Percentiles rank a stretch among this genome's conserved stretches.
These are phyloP conservation scores for Ogataea hybrid DNA, from an alignment of 1,139 yeast genomes.

Conservation along the genomic window DNA sequence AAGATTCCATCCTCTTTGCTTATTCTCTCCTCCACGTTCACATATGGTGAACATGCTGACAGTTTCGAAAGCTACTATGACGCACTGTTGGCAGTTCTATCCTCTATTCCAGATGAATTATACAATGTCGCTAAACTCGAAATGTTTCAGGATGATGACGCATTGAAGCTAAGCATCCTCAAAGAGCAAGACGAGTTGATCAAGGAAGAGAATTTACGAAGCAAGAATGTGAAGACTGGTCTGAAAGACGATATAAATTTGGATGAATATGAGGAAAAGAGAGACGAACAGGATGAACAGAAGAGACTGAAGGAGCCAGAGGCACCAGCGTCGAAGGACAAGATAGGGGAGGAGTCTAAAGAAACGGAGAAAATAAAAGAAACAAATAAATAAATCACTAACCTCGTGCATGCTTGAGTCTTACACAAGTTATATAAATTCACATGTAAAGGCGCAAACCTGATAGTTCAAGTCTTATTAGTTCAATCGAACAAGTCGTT, in stretches of 20 bases:
- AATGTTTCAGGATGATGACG: slow-evolving; percentile 33
- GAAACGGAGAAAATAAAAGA: not conserved
- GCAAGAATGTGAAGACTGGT: slow-evolving; percentile 36
- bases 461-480: slow-evolving; percentile 10
- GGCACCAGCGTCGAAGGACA: not conserved
- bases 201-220: slow-evolving; percentile 53
- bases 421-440: slow-evolving; percentile 12
- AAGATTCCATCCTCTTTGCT: slow-evolving; percentile 52
- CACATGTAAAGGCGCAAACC: slow-evolving; percentile 14
- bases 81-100: slow-evolving; percentile 52
- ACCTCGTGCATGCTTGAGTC: slow-evolving; percentile 10
- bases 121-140: slow-evolving; percentile 58
- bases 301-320: slow-evolving; percentile 1
- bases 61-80: slow-evolving; percentile 52
- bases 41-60: slow-evolving; percentile 52
- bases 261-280: slow-evolving; percentile 37
- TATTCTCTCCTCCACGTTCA: slow-evolving; percentile 52
- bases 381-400: slow-evolving; percentile 7
- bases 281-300: slow-evolving; percentile 19
- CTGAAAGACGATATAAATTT: slow-evolving; percentile 54
- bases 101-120: slow-evolving; percentile 59
- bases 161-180: slow-evolving; percentile 51
- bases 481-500: slow-evolving; percentile 68
- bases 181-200: slow-evolving; percentile 60
- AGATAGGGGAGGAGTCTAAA: not conserved